Conservation (phyloP, 495 filamentous ascomycete species). For the Talaromyces stipitatus region DNA sequence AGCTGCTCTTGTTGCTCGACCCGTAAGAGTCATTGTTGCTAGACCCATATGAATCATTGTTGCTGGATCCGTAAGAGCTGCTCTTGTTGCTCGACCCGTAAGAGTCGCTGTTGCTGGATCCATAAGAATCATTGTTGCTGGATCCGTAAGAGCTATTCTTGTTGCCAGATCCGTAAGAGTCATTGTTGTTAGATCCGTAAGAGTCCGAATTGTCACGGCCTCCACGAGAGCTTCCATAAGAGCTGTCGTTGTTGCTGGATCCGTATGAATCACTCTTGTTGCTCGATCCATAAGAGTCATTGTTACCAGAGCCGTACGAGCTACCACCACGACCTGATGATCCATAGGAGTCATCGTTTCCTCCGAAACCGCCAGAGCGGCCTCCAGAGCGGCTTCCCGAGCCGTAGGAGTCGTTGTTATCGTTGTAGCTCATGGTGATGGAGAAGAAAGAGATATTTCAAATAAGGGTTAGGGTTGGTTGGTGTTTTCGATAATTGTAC, state of each 20-base stretch:
- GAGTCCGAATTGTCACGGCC: neutral
- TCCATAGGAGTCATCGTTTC: neutral
- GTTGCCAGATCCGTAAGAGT: neutral
- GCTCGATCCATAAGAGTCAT: neutral
- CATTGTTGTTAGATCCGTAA: neutral
- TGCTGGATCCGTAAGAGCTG: neutral
- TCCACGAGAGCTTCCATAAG: neutral
- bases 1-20: neutral
- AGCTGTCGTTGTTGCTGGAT: neutral
- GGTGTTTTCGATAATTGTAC: neutral
- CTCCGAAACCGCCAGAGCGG: neutral
- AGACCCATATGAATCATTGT: no score
- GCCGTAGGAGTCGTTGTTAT: neutral
- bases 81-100: neutral
- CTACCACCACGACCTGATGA: neutral
- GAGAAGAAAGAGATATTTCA: neutral
- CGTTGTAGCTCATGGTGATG: constrained; percentile 1
- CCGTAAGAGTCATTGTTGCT: neutral
- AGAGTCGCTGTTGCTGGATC: neutral
- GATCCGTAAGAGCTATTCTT: neutral
- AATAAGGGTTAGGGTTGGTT: neutral
- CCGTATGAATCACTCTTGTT: neutral
- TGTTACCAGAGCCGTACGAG: constrained; percentile 1
- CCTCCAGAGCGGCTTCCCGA: neutral
- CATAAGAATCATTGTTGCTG: neutral